Conservation (phyloP, 2,329 filamentous ascomycete genomes). For the Verticillium longisporum region DNA sequence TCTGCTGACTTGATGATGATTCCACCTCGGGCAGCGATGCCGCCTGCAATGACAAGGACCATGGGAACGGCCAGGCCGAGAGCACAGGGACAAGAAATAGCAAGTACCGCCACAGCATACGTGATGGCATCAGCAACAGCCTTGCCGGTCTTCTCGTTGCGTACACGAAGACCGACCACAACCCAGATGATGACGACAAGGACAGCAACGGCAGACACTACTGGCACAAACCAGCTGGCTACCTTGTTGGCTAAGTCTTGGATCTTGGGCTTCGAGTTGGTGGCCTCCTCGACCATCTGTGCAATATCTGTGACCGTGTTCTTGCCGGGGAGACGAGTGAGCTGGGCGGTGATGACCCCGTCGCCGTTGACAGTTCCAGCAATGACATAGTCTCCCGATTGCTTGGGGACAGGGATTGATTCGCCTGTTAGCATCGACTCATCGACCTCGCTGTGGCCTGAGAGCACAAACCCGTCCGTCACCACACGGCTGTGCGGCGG, state of each 20-base stretch:
- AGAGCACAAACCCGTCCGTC: conserved; percentile 51
- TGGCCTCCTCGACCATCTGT: conserved; percentile 50
- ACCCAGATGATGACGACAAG: conserved; percentile 49
- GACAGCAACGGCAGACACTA: conserved; percentile 38
- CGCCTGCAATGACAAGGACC: conserved; percentile 55
- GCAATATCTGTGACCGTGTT: conserved; percentile 57
- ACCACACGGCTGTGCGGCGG: conserved; percentile 41
- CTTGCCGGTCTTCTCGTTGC: conserved; percentile 26
- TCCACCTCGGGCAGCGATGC: conserved; percentile 48
- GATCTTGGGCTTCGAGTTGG: conserved; percentile 48
- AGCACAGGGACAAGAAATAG: conserved; percentile 59
- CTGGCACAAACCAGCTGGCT: conserved; percentile 53
- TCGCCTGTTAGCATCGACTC: conserved; percentile 63
- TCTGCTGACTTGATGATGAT: conserved; percentile 53
- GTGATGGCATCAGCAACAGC: conserved; percentile 24
- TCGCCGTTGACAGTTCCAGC: conserved; percentile 53
- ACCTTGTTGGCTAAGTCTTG: conserved; percentile 54
- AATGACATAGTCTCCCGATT: conserved; percentile 36
- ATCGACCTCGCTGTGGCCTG: conserved; percentile 50
- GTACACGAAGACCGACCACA: conserved; percentile 23
- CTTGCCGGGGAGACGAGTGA: conserved; percentile 44
- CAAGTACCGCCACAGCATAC: conserved; percentile 38
- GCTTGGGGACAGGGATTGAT: conserved; percentile 44
- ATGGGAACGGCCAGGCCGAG: conserved; percentile 60
- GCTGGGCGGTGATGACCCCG: conserved; percentile 37